phyloP scores from a whole-genome alignment of 805 yeast species.

The Blastobotrys attinorum region DNA sequence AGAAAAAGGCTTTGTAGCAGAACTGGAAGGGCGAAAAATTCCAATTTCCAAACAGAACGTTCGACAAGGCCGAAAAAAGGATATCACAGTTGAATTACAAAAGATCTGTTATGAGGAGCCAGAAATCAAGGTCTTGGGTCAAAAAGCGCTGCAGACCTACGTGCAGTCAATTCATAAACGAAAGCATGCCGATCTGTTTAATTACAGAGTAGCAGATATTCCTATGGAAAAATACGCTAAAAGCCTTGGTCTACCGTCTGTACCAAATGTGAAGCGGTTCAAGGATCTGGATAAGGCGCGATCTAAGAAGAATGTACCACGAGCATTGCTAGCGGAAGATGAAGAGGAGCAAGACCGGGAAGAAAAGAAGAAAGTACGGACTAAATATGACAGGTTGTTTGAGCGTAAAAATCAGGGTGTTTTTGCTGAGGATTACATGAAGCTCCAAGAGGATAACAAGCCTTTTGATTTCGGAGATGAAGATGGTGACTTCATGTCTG shows the following conservation, averaged over 20 bases:
- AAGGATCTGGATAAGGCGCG: slow-evolving; percentile 34
- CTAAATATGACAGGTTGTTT: slow-evolving; percentile 93
- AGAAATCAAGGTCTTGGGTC: slow-evolving; percentile 85
- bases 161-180: slow-evolving; percentile 78
- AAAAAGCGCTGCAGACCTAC: slow-evolving; percentile 91
- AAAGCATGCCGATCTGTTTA: slow-evolving; percentile 79
- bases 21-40: slow-evolving; percentile 55
- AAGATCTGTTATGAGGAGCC: slow-evolving; percentile 88
- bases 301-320: slow-evolving; percentile 63
- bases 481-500: slow-evolving; percentile 74
- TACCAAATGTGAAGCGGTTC: slow-evolving; percentile 79
- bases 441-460: slow-evolving; percentile 42
- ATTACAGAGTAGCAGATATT: slow-evolving; percentile 49
- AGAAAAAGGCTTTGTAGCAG: slow-evolving; percentile 63
- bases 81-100: slow-evolving; percentile 77
- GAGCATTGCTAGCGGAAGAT: slow-evolving; percentile 59
- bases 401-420: slow-evolving; percentile 91
- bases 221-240: slow-evolving; percentile 81
- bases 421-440: slow-evolving; percentile 78
- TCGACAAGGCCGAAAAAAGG: slow-evolving; percentile 59
- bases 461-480: slow-evolving; percentile 48
- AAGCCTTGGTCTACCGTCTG: slow-evolving; percentile 90
- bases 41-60: slow-evolving; percentile 67
- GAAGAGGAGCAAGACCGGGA: slow-evolving; percentile 34
- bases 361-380: slow-evolving; percentile 48